These are phyloP conservation scores for Canariomyces notabilis DNA, from an alignment of 2,329 filamentous ascomycete species.

Conservation along the genomic window DNA sequence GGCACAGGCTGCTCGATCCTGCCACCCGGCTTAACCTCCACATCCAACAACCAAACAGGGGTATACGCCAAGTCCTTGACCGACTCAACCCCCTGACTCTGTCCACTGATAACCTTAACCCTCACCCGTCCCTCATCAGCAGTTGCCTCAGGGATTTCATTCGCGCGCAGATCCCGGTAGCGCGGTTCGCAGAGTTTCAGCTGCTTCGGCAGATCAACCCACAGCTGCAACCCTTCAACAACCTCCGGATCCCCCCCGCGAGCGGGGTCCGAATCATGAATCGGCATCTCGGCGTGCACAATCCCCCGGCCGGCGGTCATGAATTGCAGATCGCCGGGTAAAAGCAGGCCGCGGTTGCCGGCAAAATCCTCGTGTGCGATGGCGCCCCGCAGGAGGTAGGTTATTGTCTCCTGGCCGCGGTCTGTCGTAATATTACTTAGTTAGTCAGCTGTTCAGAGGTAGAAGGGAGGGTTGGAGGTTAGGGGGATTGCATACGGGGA, in stretches of 20 bases:
- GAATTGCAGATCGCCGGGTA: slow-evolving; percentile 88
- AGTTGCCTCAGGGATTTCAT: slow-evolving; percentile 72
- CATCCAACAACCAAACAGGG: slow-evolving; percentile 91
- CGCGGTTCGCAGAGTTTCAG: slow-evolving; percentile 87
- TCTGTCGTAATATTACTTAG: too few relatives aligned
- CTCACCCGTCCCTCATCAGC: slow-evolving; percentile 67
- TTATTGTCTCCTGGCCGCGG: slow-evolving; percentile 81
- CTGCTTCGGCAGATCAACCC: slow-evolving; percentile 81
- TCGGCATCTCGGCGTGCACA: slow-evolving; percentile 93
- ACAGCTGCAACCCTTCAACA: slow-evolving; percentile 87
- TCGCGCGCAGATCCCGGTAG: slow-evolving; percentile 76
- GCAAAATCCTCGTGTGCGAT: slow-evolving; percentile 92
- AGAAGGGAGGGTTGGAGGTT: too few relatives aligned
- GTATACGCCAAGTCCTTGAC: slow-evolving; percentile 91
- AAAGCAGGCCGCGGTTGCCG: slow-evolving; percentile 77
- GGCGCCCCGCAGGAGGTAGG: slow-evolving; percentile 78
- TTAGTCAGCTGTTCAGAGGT: too few relatives aligned
- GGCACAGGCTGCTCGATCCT: slow-evolving; percentile 71
- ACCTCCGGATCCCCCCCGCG: slow-evolving; percentile 68
- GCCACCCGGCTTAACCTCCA: slow-evolving; percentile 75
- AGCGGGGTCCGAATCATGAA: slow-evolving; percentile 59
- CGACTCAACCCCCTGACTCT: slow-evolving; percentile 76
- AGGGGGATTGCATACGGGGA: too few relatives aligned
- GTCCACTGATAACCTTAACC: slow-evolving; percentile 87
- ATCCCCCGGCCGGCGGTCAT: slow-evolving; percentile 94